Evolutionary conservation across 768 basidiomycete genomes (phyloP).

Genomic region (Chiua virens): DNA sequence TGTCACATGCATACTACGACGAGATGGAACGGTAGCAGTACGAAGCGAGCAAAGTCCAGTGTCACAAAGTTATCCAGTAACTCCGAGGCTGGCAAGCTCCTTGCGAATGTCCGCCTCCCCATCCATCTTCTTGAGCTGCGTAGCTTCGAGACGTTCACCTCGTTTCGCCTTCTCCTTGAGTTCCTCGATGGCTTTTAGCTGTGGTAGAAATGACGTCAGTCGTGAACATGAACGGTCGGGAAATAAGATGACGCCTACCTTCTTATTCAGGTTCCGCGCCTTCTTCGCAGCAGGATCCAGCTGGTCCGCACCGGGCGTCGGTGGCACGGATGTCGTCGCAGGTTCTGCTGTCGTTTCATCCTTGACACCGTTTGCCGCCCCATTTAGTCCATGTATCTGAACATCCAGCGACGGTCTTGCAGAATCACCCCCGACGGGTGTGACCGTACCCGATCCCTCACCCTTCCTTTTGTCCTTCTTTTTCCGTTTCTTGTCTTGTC

Average conservation of each 20-base stretch:
- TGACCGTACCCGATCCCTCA: conserved; percentile 28
- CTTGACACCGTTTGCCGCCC: conserved; percentile 16
- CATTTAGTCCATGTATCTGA: conserved; percentile 26
- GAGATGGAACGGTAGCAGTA: not conserved
- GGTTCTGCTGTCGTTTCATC: conserved; percentile 6
- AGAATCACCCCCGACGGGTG: conserved; percentile 27
- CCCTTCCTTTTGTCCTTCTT: conserved; percentile 50
- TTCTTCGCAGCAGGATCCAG: conserved; percentile 89
- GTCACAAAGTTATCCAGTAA: conserved; percentile 13
- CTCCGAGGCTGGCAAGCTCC: conserved; percentile 58
- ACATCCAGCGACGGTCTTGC: conserved; percentile 39
- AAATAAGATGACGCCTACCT: conserved; percentile 46
- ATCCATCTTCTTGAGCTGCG: conserved; percentile 97
- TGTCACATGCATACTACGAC: not conserved
- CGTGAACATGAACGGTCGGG: conserved; percentile 3
- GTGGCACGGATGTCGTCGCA: conserved; percentile 37
- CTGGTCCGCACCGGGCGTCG: conserved; percentile 57
- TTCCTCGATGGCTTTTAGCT: conserved; percentile 99
- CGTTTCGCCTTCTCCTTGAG: conserved; percentile 89
- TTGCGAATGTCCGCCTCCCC: conserved; percentile 81
- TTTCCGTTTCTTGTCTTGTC: conserved; percentile 48
- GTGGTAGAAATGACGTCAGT: not conserved
- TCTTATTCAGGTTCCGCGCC: conserved; percentile 92
- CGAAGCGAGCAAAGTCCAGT: not conserved
- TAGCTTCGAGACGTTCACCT: conserved; percentile 91